phyloP scores from a whole-genome alignment of 2,329 filamentous ascomycete genomes.

The Orbilia quercus region DNA sequence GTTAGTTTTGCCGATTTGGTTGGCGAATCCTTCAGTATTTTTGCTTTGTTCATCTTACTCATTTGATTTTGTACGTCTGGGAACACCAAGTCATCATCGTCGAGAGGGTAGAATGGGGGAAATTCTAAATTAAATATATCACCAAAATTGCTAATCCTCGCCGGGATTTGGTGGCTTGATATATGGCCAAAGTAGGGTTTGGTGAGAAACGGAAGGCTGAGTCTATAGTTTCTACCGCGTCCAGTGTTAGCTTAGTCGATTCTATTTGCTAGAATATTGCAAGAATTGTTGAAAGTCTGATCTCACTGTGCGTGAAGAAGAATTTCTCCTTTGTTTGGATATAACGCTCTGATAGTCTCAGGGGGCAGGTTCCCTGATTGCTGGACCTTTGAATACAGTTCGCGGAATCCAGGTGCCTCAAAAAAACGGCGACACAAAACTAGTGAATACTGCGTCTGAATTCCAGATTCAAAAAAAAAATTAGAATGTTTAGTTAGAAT shows the following conservation, averaged over 20 bases:
- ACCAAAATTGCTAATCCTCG: too few relatives aligned
- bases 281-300: background rate
- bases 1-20: too few relatives aligned
- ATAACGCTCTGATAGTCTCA: background rate
- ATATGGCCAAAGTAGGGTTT: conserved; percentile 19
- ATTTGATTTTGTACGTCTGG: too few relatives aligned
- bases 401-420: background rate
- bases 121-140: too few relatives aligned
- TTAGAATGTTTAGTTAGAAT: too few relatives aligned
- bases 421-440: conserved; percentile 33
- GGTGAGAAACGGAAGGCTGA: conserved; percentile 20
- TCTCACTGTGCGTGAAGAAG: conserved; percentile 23
- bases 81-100: too few relatives aligned
- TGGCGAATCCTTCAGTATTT: too few relatives aligned
- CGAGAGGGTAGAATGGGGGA: too few relatives aligned
- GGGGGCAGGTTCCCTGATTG: background rate
- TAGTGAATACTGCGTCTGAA: conserved; percentile 6
- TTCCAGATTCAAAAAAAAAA: background rate
- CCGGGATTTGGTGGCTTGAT: background rate
- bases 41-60: too few relatives aligned
- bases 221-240: background rate
- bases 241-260: too few relatives aligned
- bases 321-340: conserved; percentile 20
- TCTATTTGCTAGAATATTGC: too few relatives aligned
- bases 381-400: background rate